Evolutionary conservation across 2,329 filamentous ascomycete species (phyloP), one percentile per base, ranked within the genome.

Genomic region (Epichloe uncinata): DNA sequence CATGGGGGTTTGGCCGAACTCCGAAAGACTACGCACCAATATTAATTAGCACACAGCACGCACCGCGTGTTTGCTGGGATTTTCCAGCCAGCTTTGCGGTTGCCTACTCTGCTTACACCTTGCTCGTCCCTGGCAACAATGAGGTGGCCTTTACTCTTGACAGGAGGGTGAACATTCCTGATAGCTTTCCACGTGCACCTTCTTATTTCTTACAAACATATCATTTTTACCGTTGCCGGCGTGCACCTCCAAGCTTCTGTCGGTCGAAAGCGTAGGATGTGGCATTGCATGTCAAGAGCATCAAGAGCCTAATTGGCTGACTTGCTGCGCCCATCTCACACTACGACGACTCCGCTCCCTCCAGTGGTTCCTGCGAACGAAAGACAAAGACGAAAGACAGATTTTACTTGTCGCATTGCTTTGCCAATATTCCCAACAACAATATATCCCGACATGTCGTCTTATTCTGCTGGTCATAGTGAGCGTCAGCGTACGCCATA

Each of bases 131-230:
- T 26, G 34, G 49, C 49, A 50, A 50, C 54, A 58, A 61, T 66
- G 59, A 62, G 56, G 56, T 65, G 62, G 59, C 61, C 60, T 63
- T 55, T 62, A 60, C 51, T 49, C 47, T 50, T 53, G 46, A 49
- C 51, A 42, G 50, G 56, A 57, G 46, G 43, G 18, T 54, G 45
- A 50, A 54, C 55, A 49, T 56, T 49, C 55, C 52, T 55, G 49
- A 50, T 47, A 40, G 38, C 30, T 35, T 36, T 30, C 20, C 37
- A 44, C 56, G 55, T 55, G 53, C 57, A 50, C 36, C 54, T 47
- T 56, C 45, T 41, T 36, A 45, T 49, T 38, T 47, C 41, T 50
- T 48, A 33, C 41, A 50, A 47, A 42, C 42, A 48, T 4, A 13
- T 43, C 18, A 15, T 13, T 34, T n/a, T 4, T 18, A 16, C 15